Conservation (phyloP, 305 asterid genomes). For the Fraxinus ornus region DNA sequence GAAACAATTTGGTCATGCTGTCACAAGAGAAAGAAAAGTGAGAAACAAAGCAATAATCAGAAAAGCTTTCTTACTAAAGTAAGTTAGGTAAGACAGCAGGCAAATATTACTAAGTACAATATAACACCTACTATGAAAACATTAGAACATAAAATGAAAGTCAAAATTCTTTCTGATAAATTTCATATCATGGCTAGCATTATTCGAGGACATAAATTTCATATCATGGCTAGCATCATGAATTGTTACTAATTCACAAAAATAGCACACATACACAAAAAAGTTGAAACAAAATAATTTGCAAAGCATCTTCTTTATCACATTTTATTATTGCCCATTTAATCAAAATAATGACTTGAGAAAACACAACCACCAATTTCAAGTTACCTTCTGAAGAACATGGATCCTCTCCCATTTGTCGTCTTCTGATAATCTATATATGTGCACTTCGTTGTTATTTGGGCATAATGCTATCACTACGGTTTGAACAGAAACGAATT, state of each 20-base stretch:
- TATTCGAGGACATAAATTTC: not conserved
- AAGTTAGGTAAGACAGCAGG: slow-evolving; percentile 9
- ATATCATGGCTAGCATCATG: slow-evolving; percentile 5
- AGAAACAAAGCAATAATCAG: slow-evolving; percentile 27
- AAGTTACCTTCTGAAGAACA: slow-evolving; percentile 83
- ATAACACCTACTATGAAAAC: slow-evolving; percentile 2
- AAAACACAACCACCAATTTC: not conserved
- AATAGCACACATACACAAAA: not conserved
- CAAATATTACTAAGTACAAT: slow-evolving; percentile 15
- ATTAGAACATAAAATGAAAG: slow-evolving; percentile 15
- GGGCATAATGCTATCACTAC: slow-evolving; percentile 94
- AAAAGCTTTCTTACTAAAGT: slow-evolving; percentile 5
- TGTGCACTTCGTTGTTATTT: slow-evolving; percentile 86
- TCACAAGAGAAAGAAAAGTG: slow-evolving; percentile 28
- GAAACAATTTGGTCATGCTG: slow-evolving; percentile 99
- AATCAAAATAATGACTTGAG: not conserved
- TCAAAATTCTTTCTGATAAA: not conserved
- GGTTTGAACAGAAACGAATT: slow-evolving; percentile 23
- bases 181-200: slow-evolving; percentile 1
- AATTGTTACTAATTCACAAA: not conserved
- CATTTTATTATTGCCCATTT: slow-evolving; percentile 14
- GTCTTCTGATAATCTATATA: slow-evolving; percentile 60
- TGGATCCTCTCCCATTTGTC: slow-evolving; percentile 95
- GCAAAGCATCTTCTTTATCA: slow-evolving; percentile 5
- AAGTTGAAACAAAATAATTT: not conserved